Conservation (phyloP, 2,329 filamentous ascomycete species). For the Davidsoniella virescens region DNA sequence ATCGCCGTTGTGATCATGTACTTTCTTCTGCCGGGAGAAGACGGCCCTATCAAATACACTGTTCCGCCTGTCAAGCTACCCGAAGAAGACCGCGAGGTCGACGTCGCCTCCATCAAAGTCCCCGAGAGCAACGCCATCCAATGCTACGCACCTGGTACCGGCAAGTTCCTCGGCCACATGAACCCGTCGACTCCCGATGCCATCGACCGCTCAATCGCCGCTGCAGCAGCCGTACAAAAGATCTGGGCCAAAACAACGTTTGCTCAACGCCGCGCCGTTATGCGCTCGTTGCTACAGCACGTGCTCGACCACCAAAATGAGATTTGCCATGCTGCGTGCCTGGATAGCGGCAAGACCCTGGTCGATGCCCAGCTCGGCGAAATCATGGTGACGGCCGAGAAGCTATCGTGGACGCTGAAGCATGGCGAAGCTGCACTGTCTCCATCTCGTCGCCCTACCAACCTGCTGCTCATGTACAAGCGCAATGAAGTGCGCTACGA, state of each 20-base stretch:
- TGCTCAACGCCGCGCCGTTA: slow-evolving; percentile 56
- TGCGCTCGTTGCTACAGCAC: slow-evolving; percentile 66
- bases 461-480: slow-evolving; percentile 91
- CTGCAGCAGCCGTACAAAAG: slow-evolving; percentile 57
- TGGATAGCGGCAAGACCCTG: slow-evolving; percentile 93
- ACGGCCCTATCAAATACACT: slow-evolving; percentile 38
- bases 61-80: slow-evolving; percentile 47
- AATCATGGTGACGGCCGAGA: slow-evolving; percentile 85
- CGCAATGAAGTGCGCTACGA: slow-evolving; percentile 80
- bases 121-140: slow-evolving; percentile 52
- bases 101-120: slow-evolving; percentile 46
- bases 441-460: slow-evolving; percentile 63
- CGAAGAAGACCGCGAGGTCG: slow-evolving; percentile 38
- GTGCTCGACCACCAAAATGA: slow-evolving; percentile 78
- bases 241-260: slow-evolving; percentile 69
- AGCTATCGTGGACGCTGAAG: slow-evolving; percentile 81
- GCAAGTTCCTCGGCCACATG: slow-evolving; percentile 61
- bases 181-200: slow-evolving; percentile 60
- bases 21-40: slow-evolving; percentile 18
- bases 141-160: slow-evolving; percentile 82
- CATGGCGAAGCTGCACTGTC: slow-evolving; percentile 72
- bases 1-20: slow-evolving; percentile 20
- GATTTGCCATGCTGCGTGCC: slow-evolving; percentile 69
- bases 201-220: slow-evolving; percentile 63
- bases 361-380: slow-evolving; percentile 89